A percentile compares a stretch with the other conserved stretches of the same genome.
These are phyloP conservation scores for Tulasnella sp. DNA, from an alignment of 768 basidiomycete genomes.

Conservation along the genomic window DNA sequence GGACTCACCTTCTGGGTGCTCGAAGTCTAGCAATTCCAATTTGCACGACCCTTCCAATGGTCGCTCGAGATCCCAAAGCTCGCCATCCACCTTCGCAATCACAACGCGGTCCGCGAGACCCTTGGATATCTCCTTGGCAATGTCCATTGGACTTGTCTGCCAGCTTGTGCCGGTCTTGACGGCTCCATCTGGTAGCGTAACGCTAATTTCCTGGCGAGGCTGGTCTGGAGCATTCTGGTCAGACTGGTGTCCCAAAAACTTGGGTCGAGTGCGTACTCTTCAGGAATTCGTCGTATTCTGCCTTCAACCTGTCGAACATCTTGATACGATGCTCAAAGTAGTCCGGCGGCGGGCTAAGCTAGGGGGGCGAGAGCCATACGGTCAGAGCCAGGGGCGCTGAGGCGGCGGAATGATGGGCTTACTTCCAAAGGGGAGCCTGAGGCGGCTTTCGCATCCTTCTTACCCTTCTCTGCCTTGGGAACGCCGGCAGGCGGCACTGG, in stretches of 20 bases:
- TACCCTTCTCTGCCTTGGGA: constrained; percentile 43
- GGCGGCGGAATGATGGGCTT: background rate
- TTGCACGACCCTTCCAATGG: constrained; percentile 85
- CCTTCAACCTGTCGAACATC: constrained; percentile 86
- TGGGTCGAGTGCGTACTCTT: constrained; percentile 57
- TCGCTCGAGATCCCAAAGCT: constrained; percentile 92
- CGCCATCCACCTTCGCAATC: constrained; percentile 90
- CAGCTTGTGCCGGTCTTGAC: constrained; percentile 83
- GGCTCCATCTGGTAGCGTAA: constrained; percentile 87
- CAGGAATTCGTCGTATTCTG: constrained; percentile 78
- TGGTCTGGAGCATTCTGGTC: constrained; percentile 50
- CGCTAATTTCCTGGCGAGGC: constrained; percentile 77
- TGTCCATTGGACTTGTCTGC: constrained; percentile 91
- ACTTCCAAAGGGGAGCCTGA: constrained; percentile 42
- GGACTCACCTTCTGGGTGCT: constrained; percentile 75
- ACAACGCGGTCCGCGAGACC: constrained; percentile 86
- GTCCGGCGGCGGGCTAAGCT: constrained; percentile 81
- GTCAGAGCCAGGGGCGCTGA: background rate
- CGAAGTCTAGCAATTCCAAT: constrained; percentile 88
- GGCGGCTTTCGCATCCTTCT: constrained; percentile 39
- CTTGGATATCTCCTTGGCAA: constrained; percentile 87
- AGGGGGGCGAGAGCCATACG: background rate
- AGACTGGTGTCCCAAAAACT: constrained; percentile 1
- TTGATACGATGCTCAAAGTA: constrained; percentile 90
- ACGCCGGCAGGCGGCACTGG: constrained; percentile 38